Conservation (phyloP, 129 eudicot genomes). For the Tagetes patula region DNA sequence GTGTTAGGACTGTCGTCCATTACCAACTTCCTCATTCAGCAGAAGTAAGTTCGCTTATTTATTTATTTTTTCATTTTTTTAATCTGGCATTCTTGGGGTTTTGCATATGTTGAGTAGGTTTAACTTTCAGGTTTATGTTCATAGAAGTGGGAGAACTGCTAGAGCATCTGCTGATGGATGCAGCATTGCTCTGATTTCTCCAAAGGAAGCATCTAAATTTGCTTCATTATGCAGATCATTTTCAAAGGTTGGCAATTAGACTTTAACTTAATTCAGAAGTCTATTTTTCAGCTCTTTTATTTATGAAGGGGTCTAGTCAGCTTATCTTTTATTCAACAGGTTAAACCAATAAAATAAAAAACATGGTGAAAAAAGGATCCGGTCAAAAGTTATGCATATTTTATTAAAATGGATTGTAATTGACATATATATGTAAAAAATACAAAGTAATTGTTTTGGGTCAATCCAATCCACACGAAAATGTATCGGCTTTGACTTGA, state of each 20-base stretch:
- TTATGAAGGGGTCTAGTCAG: neutral
- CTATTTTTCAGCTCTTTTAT: neutral
- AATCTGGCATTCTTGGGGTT: neutral
- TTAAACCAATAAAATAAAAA: conserved; percentile 1
- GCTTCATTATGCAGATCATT: conserved; percentile 80
- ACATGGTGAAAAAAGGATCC: neutral
- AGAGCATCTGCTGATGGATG: conserved; percentile 97
- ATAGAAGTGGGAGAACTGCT: conserved; percentile 99
- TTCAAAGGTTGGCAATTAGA: conserved; percentile 57
- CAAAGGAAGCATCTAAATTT: conserved; percentile 84
- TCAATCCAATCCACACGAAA: neutral
- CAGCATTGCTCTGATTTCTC: conserved; percentile 83
- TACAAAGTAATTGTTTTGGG: neutral
- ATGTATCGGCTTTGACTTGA: neutral
- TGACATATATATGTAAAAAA: neutral
- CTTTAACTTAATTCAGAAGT: neutral
- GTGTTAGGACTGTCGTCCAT: conserved; percentile 92
- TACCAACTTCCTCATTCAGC: conserved; percentile 98
- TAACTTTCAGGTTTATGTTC: conserved; percentile 76
- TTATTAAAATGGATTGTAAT: neutral
- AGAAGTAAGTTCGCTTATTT: conserved; percentile 49
- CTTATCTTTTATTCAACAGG: neutral
- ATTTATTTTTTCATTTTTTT: neutral
- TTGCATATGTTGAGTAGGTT: conserved; percentile 26
- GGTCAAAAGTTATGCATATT: neutral